A percentile compares a stretch with the other conserved stretches of the same genome.
Conservation (phyloP, 164 flowering plant species). For the Houttuynia cordata region DNA sequence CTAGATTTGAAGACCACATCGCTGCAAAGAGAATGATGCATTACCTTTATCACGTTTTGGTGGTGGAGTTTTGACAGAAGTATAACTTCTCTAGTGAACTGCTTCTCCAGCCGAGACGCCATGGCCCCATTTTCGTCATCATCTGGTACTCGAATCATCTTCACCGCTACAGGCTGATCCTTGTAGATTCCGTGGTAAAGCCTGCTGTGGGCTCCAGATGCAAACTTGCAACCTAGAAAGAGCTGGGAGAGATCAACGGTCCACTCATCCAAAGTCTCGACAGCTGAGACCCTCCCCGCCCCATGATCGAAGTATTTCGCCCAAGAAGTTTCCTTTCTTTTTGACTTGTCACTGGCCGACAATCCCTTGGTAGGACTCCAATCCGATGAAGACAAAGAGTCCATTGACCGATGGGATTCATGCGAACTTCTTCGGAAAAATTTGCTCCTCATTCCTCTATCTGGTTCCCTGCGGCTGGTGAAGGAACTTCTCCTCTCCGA, state of each 20-base stretch:
- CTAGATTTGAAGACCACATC: not conserved
- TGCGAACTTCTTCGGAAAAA: not conserved
- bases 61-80: conserved; percentile 65
- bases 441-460: conserved; percentile 24
- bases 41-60: conserved; percentile 69
- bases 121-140: conserved; percentile 63
- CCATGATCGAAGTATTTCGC: conserved; percentile 64
- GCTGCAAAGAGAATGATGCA: not conserved
- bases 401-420: not conserved
- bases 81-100: conserved; percentile 59
- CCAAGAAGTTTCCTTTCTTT: conserved; percentile 58
- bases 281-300: conserved; percentile 66
- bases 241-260: conserved; percentile 62
- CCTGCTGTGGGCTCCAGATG: conserved; percentile 76
- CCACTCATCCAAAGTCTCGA: conserved; percentile 54
- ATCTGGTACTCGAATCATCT: conserved; percentile 62
- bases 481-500: conserved; percentile 42
- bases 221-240: conserved; percentile 59
- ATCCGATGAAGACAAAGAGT: conserved; percentile 2
- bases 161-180: conserved; percentile 71
- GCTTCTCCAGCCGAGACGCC: conserved; percentile 54
- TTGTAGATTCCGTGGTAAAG: conserved; percentile 78
- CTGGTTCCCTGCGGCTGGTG: conserved; percentile 37
- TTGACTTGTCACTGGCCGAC: conserved; percentile 26
- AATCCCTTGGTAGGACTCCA: conserved; percentile 31